These are phyloP conservation scores for Eucalyptus decipiens DNA, from an alignment of 345 rosid species.

Conservation along the genomic window DNA sequence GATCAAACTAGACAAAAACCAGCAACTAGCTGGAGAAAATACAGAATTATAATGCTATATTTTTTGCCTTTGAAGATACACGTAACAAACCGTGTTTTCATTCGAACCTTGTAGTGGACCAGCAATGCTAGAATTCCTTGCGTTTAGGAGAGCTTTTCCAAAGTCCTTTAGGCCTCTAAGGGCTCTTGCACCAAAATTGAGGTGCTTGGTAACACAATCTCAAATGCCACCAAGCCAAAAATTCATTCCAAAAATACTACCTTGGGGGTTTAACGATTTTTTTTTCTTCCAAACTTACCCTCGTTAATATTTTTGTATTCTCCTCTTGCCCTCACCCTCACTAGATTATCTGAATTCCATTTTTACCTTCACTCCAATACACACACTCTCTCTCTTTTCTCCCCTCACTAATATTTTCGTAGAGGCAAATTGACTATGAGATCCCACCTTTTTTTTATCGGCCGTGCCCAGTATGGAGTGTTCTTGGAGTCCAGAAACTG, in stretches of 20 bases:
- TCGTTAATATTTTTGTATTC: not conserved
- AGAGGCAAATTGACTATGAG: not conserved
- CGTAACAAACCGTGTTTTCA: not conserved
- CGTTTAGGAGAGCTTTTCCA: not conserved
- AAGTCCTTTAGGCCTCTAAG: not conserved
- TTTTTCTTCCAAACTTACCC: not conserved
- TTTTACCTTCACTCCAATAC: no score
- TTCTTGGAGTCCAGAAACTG: not conserved
- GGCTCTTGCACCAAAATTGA: not conserved
- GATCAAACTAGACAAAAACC: not conserved
- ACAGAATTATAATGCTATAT: not conserved
- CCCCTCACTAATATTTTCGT: not conserved
- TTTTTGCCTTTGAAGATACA: not conserved
- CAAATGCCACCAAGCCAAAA: not conserved
- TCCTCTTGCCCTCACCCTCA: no score
- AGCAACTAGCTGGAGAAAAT: not conserved
- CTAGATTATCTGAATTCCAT: no score
- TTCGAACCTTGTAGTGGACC: not conserved
- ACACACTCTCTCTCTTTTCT: no score
- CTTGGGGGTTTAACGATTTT: not conserved
- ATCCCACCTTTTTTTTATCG: not conserved
- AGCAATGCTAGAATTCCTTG: not conserved
- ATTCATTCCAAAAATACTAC: not conserved
- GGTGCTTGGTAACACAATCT: not conserved
- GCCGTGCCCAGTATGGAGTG: not conserved